Conservation (phyloP, 768 basidiomycete species). For the Leccinum disarticulatum region DNA sequence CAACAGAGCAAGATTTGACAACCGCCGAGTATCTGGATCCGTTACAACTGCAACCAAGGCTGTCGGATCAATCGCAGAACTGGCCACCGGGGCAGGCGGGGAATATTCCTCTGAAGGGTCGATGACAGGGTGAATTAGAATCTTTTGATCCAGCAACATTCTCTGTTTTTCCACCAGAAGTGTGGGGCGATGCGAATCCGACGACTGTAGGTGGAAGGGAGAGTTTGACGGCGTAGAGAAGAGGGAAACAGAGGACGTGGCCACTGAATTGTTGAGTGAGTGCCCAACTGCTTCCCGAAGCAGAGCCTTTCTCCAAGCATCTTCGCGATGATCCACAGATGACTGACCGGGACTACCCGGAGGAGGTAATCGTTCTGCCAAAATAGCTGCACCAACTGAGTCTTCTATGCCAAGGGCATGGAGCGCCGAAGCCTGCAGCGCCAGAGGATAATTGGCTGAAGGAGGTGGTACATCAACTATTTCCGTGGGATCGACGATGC, state of each 20-base stretch:
- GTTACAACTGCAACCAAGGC: conserved; percentile 18
- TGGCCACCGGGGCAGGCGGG: conserved; percentile 19
- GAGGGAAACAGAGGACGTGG: conserved; percentile 36
- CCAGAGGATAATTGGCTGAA: conserved; percentile 66
- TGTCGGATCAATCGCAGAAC: conserved; percentile 7
- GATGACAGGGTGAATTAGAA: conserved; percentile 42
- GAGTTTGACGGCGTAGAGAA: conserved; percentile 40
- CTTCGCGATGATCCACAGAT: conserved; percentile 52
- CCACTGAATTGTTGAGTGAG: conserved; percentile 62
- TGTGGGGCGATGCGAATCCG: conserved; percentile 23
- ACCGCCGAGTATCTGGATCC: conserved; percentile 35
- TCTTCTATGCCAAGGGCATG: conserved; percentile 74
- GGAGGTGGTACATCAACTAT: conserved; percentile 76
- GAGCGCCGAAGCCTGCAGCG: conserved; percentile 71
- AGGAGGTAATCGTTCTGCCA: conserved; percentile 73
- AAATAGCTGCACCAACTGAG: conserved; percentile 70
- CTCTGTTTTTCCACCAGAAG: conserved; percentile 24
- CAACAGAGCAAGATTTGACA: conserved; percentile 46
- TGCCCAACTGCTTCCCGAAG: conserved; percentile 78
- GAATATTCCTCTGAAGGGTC: conserved; percentile 34
- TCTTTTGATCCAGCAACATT: conserved; percentile 42
- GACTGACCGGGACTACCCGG: conserved; percentile 61
- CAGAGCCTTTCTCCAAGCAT: conserved; percentile 74
- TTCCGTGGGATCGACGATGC: conserved; percentile 82
- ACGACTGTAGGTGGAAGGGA: conserved; percentile 21